Evolutionary conservation across 768 basidiomycete species (phyloP), one percentile per base, ranked within the genome.

Genomic region (Stropharia rugosoannulata): DNA sequence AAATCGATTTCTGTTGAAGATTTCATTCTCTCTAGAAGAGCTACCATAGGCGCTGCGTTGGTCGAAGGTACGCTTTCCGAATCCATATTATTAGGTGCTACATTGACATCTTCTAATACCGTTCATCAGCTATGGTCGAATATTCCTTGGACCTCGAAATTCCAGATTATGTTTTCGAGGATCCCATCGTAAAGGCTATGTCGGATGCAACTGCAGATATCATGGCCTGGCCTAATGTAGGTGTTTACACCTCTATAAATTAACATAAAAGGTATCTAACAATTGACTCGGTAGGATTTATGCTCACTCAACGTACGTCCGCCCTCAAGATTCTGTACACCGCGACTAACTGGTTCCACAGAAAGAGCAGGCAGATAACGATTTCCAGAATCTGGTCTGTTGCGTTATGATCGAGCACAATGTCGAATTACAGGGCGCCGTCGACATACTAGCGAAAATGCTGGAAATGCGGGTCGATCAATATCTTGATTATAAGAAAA

Each of bases 281-380:
- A 12, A 22, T 29, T 22, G 11, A 5, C n/a, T n/a, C 15, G 32
- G n/a, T 16, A 66, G 65, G 65, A 66, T 54, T 37, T 66, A 16
- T 62, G 59, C 40, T 66, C 65, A 1, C 64, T 66, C 49, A 66
- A 66, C 46, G 65, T 66, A 48, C 40, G 59, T 1, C 16, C 12
- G 19, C 25, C 2, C 13, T 40, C 35, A 35, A 22, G 11, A 11
- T 10, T 8, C 37, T 16, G 13, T 8, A 37, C 10, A n/a, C 44
- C 16, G 44, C 13, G 16, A 15, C 39, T 29, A 12, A 48, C 43
- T 3, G 10, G 32, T 5, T 27, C 3, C 18, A 16, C 44, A 64
- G 68, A 69, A 69, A 64, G 68, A 69, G 42, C 68, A 69, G 60
- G 62, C 65, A 2, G 66, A 67, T 35, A 63, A 60, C 10, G 68